A percentile compares a stretch with the other conserved stretches of the same genome.
Evolutionary conservation across 176 grass and related monocot species (phyloP).

Genomic region (Hyparrhenia diplandra): DNA sequence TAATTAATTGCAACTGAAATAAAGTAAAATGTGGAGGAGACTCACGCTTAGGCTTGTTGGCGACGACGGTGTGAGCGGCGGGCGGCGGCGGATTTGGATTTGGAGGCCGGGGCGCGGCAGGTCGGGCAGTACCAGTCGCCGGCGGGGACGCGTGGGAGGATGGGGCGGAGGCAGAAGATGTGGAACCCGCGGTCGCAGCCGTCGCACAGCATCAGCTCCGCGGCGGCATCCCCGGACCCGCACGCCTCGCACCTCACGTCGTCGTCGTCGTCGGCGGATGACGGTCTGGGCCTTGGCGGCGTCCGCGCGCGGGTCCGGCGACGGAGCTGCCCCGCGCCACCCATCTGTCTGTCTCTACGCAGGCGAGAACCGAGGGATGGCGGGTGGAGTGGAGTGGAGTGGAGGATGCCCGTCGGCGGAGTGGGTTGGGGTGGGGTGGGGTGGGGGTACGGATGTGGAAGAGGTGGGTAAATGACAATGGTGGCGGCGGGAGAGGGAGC

Average conservation of each 20-base stretch:
- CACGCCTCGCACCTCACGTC: constrained; percentile 55
- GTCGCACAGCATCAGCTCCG: constrained; percentile 89
- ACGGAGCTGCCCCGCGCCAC: constrained; percentile 19
- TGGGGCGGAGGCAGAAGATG: constrained; percentile 91
- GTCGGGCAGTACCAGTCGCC: constrained; percentile 83
- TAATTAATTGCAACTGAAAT: too few species aligned
- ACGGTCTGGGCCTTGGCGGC: background rate
- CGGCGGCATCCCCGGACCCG: constrained; percentile 51
- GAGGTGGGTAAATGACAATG: constrained; percentile 17
- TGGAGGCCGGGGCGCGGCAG: constrained; percentile 22
- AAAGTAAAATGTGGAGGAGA: background rate
- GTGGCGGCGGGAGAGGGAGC: constrained; percentile 35
- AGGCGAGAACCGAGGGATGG: too few species aligned
- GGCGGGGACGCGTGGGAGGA: constrained; percentile 68
- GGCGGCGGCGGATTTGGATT: constrained; percentile 21
- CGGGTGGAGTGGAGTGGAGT: background rate
- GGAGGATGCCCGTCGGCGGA: too few species aligned
- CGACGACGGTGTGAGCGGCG: background rate
- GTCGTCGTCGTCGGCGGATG: constrained; percentile 26
- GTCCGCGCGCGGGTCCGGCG: constrained; percentile 43
- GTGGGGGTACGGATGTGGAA: background rate
- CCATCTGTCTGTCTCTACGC: constrained; percentile 44
- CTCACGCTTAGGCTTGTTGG: constrained; percentile 67
- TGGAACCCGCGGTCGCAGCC: constrained; percentile 76
- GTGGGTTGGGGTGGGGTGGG: too few species aligned